Base-by-base conservation (phyloP, 208 protist genomes). In the Vickermania ingenoplastis region DNA sequence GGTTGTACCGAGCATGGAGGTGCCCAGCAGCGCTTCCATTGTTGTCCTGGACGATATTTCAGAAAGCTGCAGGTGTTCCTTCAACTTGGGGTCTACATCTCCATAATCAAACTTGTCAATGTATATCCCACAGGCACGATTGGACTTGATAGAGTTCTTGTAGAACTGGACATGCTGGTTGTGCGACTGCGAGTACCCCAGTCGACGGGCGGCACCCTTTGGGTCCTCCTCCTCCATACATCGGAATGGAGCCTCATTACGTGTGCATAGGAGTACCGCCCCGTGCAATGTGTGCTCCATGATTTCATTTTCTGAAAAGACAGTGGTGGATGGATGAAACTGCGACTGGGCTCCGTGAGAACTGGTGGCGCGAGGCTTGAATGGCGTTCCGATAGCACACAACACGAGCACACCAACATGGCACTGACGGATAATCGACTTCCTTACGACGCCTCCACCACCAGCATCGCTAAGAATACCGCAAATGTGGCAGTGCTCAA, bases 101-200 rank as follows among this genome's bases (percentile, higher is more conserved):
- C 76, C 78, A 65, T 79, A 71, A 41, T 83, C 80, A 45, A 87
- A 83, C n/a, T 70, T 69, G 49, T 94, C 87, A 65, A 83, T 74
- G 70, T 79, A 91, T 14, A 94, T 72, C n/a, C 87, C 87, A 77
- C 73, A 89, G 29, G 89, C 52, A 1, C 82, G 80, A 59, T 91
- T 94, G 11, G 73, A 67, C 0, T 61, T 67, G 53, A 94, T 94
- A 0, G 27, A 58, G 57, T 94, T 94, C 26, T 69, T 56, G 25
- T 52, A 29, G 51, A 94, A 91, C 36, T 54, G 25, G n/a, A 55
- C 57, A 30, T 49, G 41, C 27, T 59, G 29, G 7, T 17, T 54
- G 23, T 5, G n/a, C 11, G 50, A 54, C 23, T 54, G 50, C 5
- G 21, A 28, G 17, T n/a, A 45, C 17, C 36, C 36, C 17, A 45